Evolutionary conservation across 768 basidiomycete genomes (phyloP).

Genomic region (Mycena pura): DNA sequence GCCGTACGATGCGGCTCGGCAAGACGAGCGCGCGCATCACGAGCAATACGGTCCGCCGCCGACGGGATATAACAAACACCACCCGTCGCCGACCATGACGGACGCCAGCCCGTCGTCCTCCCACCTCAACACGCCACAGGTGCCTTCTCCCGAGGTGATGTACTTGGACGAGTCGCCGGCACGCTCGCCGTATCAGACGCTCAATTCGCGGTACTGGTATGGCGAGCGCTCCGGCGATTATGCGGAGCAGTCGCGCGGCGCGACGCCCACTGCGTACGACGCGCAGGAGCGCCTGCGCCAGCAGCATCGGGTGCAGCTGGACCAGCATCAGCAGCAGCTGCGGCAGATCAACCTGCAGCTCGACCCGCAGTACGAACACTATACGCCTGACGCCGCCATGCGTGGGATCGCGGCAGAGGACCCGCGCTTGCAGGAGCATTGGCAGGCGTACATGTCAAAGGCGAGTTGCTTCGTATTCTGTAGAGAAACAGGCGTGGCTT

Average conservation of each 20-base stretch:
- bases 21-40: not conserved
- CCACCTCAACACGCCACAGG: too few species aligned
- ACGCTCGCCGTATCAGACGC: constrained; percentile 20
- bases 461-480: constrained; percentile 32
- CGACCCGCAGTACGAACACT: constrained; percentile 41
- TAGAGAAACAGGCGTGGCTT: not conserved
- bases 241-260: constrained; percentile 25
- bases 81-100: not conserved
- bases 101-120: constrained; percentile 1
- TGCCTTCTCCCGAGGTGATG: not conserved
- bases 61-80: not conserved
- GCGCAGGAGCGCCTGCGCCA: constrained; percentile 30
- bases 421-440: constrained; percentile 67
- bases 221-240: constrained; percentile 12
- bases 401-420: constrained; percentile 60
- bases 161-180: constrained; percentile 21
- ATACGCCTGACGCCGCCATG: constrained; percentile 54
- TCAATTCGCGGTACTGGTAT: constrained; percentile 23
- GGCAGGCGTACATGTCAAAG: constrained; percentile 72
- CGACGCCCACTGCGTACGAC: constrained; percentile 19
- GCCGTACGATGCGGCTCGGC: constrained; percentile 7
- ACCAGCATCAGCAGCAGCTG: constrained; percentile 29
- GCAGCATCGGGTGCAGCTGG: constrained; percentile 10
- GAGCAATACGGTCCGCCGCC: not conserved
- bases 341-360: constrained; percentile 27